phyloP scores from a whole-genome alignment of 1,284 basidiomycete genomes.

The Sanguinoderma infundibulare region DNA sequence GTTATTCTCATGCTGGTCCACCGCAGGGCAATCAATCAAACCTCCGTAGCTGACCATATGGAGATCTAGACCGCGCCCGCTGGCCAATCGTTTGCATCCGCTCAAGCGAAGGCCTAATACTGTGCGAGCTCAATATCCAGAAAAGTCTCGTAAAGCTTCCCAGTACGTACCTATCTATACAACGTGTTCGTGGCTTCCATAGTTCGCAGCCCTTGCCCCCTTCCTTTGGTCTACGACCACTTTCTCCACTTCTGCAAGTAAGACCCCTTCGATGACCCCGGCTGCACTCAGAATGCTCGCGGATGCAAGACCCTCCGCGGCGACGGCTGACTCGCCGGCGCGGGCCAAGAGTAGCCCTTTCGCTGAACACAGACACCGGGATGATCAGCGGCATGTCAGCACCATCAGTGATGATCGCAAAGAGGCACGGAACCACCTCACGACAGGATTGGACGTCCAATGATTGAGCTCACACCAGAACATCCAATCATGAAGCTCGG shows the following conservation, averaged over 20 bases:
- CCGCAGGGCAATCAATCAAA: no score
- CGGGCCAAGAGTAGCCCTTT: no score
- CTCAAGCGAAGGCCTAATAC: background rate
- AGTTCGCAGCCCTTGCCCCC: background rate
- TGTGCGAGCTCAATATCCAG: background rate
- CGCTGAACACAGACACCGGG: background rate
- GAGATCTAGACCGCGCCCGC: background rate
- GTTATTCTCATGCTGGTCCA: no score
- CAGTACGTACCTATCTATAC: no score
- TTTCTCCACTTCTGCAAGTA: background rate
- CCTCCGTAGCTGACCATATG: background rate
- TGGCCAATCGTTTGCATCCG: background rate
- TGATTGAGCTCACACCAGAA: background rate
- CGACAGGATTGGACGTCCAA: background rate
- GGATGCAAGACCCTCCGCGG: background rate
- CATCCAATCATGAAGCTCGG: background rate
- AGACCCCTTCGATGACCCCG: background rate
- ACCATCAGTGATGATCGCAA: constrained; percentile 18
- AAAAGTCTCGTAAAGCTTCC: no score
- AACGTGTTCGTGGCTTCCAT: background rate
- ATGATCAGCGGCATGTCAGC: constrained; percentile 20
- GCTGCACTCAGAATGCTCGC: background rate
- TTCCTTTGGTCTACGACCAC: background rate
- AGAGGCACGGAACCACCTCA: constrained; percentile 10
- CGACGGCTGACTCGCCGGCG: background rate